These are phyloP conservation scores for Aureobasidium lini DNA, from an alignment of 2,329 filamentous ascomycete genomes.

Conservation along the genomic window DNA sequence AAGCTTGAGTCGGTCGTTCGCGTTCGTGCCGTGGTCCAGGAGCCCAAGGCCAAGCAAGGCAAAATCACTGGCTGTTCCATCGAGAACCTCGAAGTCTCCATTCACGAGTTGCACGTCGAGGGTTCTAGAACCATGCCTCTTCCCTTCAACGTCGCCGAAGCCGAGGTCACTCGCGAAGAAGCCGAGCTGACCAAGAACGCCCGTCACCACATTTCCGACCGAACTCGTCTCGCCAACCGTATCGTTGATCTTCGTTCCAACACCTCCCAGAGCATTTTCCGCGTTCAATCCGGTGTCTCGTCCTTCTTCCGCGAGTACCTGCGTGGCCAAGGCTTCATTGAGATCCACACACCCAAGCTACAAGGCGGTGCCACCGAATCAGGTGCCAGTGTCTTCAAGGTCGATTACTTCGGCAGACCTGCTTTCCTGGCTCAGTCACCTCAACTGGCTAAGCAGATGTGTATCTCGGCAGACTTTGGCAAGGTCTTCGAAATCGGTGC, in stretches of 20 bases:
- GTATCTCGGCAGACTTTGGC: slow-evolving; percentile 80
- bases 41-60: slow-evolving; percentile 57
- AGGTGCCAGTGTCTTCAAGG: slow-evolving; percentile 81
- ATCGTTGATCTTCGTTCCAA: slow-evolving; percentile 82
- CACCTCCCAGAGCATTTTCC: slow-evolving; percentile 79
- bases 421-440: slow-evolving; percentile 89
- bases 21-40: slow-evolving; percentile 65
- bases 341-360: slow-evolving; percentile 90
- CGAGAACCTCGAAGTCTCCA: slow-evolving; percentile 66
- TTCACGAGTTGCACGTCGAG: slow-evolving; percentile 58
- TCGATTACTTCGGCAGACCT: slow-evolving; percentile 81
- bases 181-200: slow-evolving; percentile 49
- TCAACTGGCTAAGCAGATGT: slow-evolving; percentile 89
- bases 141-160: slow-evolving; percentile 64
- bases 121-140: slow-evolving; percentile 54
- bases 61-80: slow-evolving; percentile 68
- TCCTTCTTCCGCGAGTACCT: slow-evolving; percentile 72
- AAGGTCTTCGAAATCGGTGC: slow-evolving; percentile 84
- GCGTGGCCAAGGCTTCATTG: slow-evolving; percentile 71
- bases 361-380: slow-evolving; percentile 87
- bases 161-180: slow-evolving; percentile 53
- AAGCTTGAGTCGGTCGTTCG: slow-evolving; percentile 71
- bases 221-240: slow-evolving; percentile 66
- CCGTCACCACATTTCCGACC: slow-evolving; percentile 58
- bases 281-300: slow-evolving; percentile 72